Evolutionary conservation across 495 filamentous ascomycete genomes (phyloP).

Genomic region (Penicillium samsonianum): DNA sequence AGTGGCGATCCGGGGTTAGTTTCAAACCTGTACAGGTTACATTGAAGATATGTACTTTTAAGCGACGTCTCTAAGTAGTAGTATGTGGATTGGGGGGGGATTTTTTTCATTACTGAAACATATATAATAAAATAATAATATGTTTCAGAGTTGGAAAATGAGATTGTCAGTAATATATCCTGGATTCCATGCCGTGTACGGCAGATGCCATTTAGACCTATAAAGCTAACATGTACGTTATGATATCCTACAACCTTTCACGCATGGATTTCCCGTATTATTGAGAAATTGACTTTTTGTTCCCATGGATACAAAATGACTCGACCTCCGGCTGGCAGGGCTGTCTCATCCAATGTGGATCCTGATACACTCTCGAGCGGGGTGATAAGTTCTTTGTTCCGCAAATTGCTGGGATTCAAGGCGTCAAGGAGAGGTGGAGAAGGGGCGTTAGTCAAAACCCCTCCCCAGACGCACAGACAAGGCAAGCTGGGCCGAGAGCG

Average conservation of each 20-base stretch:
- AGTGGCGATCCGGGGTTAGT: slow-evolving; percentile 31
- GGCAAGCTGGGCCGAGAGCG: slow-evolving; percentile 22
- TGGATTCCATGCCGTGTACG: no score
- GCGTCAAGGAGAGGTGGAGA: slow-evolving; percentile 1
- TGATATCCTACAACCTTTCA: no score
- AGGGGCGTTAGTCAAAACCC: neutral
- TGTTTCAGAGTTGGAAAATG: neutral
- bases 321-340: slow-evolving; percentile 8
- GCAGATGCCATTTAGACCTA: no score
- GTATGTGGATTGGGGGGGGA: neutral
- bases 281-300: slow-evolving; percentile 7
- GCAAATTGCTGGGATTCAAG: neutral
- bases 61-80: neutral
- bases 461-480: slow-evolving; percentile 22
- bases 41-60: slow-evolving; percentile 1
- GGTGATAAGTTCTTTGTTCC: slow-evolving; percentile 8
- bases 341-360: slow-evolving; percentile 11
- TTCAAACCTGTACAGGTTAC: slow-evolving; percentile 3
- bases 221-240: no score
- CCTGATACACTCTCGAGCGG: neutral
- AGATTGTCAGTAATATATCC: neutral
- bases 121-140: no score
- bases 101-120: neutral
- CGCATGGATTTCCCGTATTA: neutral
- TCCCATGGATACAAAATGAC: slow-evolving; percentile 4